Conservation (phyloP, 768 basidiomycete species). For the Auricularia sp. region DNA sequence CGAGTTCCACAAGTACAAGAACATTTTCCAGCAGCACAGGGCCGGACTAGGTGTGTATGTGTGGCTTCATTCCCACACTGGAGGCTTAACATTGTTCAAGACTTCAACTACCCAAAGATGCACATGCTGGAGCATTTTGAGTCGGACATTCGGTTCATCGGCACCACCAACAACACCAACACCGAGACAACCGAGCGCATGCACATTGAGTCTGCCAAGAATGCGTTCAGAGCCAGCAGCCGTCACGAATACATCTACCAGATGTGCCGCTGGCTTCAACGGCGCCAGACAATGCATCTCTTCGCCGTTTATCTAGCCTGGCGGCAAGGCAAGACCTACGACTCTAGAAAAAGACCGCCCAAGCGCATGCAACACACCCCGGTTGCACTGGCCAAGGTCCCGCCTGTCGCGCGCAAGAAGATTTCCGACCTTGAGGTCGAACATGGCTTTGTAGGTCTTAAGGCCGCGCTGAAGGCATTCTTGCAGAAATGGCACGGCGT, state of each 20-base stretch:
- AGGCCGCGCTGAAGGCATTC: neutral
- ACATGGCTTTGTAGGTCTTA: neutral
- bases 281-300: neutral
- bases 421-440: neutral
- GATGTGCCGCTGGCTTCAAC: neutral
- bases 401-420: neutral
- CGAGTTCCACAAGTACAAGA: neutral
- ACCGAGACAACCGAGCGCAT: slow-evolving; percentile 30
- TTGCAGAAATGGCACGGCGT: neutral
- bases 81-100: neutral
- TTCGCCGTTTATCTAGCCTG: neutral
- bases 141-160: slow-evolving; percentile 19
- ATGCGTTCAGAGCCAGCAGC: slow-evolving; percentile 5
- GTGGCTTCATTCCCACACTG: neutral
- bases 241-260: neutral
- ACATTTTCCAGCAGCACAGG: slow-evolving; percentile 22
- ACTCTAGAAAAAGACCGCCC: neutral
- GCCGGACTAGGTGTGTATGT: slow-evolving; percentile 14
- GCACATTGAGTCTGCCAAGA: slow-evolving; percentile 22
- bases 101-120: slow-evolving; percentile 36
- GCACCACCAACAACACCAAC: slow-evolving; percentile 30
- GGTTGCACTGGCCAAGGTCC: neutral
- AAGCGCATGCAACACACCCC: neutral
- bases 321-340: neutral
- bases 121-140: slow-evolving; percentile 28